Base-by-base conservation (phyloP, 208 protist species). In the Strigomonas culicis region DNA sequence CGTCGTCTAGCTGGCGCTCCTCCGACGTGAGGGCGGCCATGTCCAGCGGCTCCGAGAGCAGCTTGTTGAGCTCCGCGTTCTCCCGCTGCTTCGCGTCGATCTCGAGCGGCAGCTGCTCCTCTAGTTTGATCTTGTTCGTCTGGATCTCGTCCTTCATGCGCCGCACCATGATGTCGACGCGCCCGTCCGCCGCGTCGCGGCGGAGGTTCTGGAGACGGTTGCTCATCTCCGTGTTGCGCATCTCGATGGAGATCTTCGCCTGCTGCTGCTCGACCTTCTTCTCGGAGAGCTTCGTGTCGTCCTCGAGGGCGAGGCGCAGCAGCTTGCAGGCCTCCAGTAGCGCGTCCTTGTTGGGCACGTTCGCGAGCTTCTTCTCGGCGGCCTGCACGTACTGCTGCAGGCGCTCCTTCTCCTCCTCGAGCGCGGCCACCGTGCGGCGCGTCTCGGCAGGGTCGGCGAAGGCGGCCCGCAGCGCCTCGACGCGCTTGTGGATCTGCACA, bases 141-240 rank as follows among this genome's bases (percentile, higher is more conserved):
- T 91, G 82, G 62, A 92, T 93, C 53, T 97, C 91, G 63, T 97
- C 91, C 64, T 79, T 66, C 73, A 94, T 82, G 59, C 88, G 84
- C 27, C 83, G 79, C 34, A 94, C 78, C 76, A 97, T 95, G 62
- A 86, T 78, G 53, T 93, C 86, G 11, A 84, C 86, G 21, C 85
- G 84, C 2, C 82, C 83, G 59, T 94, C 86, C 24, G 76, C 72
- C 30, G 76, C 70, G 64, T 97, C 91, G 63, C 91, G 88, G 65
- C 81, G 81, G 28, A 95, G 53, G 68, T 93, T 93, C 63, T 94
- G 84, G 61, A 97, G 72, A 0, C 86, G 84, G 7, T 88, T 90
- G 52, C 75, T 84, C 62, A 90, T 91, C 63, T 93, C 86, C 19
- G 91, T 86, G 34, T 63, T 70, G 0, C 78, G 80, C 27, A 81